A percentile compares a stretch with the other conserved stretches of the same genome.
Evolutionary conservation across 345 rosid species (phyloP).

Genomic region (Arabis alpina): DNA sequence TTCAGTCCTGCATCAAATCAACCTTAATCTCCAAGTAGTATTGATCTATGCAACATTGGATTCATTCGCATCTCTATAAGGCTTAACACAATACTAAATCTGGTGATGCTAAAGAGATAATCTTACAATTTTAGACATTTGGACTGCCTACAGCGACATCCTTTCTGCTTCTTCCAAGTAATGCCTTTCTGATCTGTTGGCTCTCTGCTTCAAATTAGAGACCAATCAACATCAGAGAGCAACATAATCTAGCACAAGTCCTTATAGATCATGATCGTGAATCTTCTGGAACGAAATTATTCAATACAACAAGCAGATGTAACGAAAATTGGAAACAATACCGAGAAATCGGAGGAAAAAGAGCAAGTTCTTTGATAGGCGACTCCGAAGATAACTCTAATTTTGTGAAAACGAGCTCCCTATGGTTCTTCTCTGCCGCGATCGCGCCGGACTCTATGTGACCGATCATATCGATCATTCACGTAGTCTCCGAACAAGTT

Average conservation of each 20-base stretch:
- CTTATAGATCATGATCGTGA: background rate
- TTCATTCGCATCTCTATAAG: background rate
- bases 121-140: constrained; percentile 64
- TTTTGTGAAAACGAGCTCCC: constrained; percentile 53
- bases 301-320: constrained; percentile 10
- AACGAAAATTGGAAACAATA: constrained; percentile 1
- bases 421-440: constrained; percentile 43
- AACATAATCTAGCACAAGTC: background rate
- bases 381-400: constrained; percentile 39
- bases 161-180: constrained; percentile 43
- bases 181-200: constrained; percentile 24
- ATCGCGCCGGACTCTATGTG: background rate
- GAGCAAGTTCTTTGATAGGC: constrained; percentile 24
- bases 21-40: background rate
- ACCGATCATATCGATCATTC: constrained; percentile 4
- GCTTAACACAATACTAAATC: background rate
- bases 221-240: background rate
- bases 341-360: constrained; percentile 30
- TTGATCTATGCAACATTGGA: background rate
- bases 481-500: background rate
- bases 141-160: constrained; percentile 59
- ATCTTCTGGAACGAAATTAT: constrained; percentile 10
- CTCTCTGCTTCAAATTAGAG: constrained; percentile 42
- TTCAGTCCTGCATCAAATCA: constrained; percentile 1
- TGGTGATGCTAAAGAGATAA: background rate